These are phyloP conservation scores for Agrocybe pediades DNA, from an alignment of 768 basidiomycete genomes.

Conservation along the genomic window DNA sequence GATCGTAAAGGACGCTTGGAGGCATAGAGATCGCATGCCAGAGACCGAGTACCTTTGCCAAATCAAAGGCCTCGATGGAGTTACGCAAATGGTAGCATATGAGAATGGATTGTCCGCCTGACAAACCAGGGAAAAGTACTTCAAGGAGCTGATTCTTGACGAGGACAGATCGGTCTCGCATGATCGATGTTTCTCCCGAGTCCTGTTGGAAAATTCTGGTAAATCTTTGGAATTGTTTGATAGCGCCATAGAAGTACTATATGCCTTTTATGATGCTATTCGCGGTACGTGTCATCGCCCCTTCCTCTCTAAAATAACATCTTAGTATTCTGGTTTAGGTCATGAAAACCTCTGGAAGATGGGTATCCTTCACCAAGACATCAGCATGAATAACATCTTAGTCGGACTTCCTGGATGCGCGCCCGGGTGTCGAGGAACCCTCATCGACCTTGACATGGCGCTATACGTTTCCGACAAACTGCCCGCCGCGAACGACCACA, in stretches of 20 bases:
- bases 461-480: background rate
- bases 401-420: background rate
- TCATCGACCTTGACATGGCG: slow-evolving; percentile 9
- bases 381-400: slow-evolving; percentile 7
- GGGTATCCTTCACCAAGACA: slow-evolving; percentile 6
- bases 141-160: background rate
- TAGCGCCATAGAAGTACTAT: background rate
- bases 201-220: slow-evolving; percentile 1
- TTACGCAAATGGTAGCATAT: slow-evolving; percentile 4
- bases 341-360: background rate
- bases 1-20: slow-evolving; percentile 14
- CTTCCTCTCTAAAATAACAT: background rate
- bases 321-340: background rate
- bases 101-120: background rate
- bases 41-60: background rate
- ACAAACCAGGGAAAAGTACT: background rate
- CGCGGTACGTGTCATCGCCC: background rate
- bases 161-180: background rate
- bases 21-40: background rate
- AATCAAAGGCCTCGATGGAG: background rate
- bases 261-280: slow-evolving; percentile 3
- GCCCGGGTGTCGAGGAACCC: background rate
- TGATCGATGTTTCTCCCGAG: slow-evolving; percentile 1
- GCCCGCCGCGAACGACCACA: background rate
- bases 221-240: background rate